A percentile compares a stretch with the other conserved stretches of the same genome.
Evolutionary conservation across 2,329 filamentous ascomycete species (phyloP).

Genomic region (Xylariomycetidae sp.): DNA sequence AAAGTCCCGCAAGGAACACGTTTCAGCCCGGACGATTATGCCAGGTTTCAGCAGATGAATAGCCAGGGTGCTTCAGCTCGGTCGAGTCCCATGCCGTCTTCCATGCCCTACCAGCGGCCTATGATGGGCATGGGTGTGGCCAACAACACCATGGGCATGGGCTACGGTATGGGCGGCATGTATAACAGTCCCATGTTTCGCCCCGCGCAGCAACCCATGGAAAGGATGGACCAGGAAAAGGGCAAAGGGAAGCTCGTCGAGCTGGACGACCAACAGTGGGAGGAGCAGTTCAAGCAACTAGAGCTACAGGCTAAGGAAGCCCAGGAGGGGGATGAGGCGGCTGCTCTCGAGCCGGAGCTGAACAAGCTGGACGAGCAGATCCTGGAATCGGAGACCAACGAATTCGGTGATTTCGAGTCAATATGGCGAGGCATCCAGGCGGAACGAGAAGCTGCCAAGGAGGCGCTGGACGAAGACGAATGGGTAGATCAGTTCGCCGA

Average conservation of each 20-base stretch:
- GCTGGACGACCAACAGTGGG: constrained; percentile 90
- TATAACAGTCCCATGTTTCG: constrained; percentile 50
- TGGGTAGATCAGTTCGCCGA: constrained; percentile 67
- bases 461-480: constrained; percentile 57
- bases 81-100: constrained; percentile 40
- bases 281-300: constrained; percentile 90
- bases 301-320: constrained; percentile 38
- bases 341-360: constrained; percentile 78
- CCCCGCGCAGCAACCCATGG: constrained; percentile 37
- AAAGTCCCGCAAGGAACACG: constrained; percentile 52
- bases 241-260: constrained; percentile 93
- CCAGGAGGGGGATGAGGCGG: constrained; percentile 55
- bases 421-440: constrained; percentile 81
- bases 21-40: constrained; percentile 82
- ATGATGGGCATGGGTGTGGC: constrained; percentile 54
- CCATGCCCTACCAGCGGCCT: constrained; percentile 51
- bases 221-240: constrained; percentile 50
- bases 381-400: constrained; percentile 65
- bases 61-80: constrained; percentile 47
- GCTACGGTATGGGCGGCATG: constrained; percentile 53
- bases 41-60: constrained; percentile 74
- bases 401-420: constrained; percentile 83
- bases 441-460: constrained; percentile 67
- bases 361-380: constrained; percentile 71
- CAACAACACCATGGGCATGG: constrained; percentile 47